These are phyloP conservation scores for Penicillium lividum DNA, from an alignment of 495 filamentous ascomycete genomes.

Conservation along the genomic window DNA sequence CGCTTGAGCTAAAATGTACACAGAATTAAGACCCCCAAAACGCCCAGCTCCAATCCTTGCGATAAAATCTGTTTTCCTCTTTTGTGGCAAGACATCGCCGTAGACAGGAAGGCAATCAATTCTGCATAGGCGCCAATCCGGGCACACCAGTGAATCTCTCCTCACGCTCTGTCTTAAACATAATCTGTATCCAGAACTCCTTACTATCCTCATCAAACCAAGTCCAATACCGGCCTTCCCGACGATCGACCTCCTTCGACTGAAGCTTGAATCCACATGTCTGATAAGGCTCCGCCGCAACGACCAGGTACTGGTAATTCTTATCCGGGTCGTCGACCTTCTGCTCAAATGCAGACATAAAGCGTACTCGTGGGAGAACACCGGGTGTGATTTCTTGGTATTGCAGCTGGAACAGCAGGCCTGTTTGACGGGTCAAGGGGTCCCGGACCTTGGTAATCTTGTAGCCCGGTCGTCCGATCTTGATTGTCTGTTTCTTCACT, in stretches of 20 bases:
- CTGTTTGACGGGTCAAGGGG: slow-evolving; percentile 84
- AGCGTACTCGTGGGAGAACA: slow-evolving; percentile 78
- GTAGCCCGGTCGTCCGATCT: slow-evolving; percentile 96
- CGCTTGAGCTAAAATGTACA: slow-evolving; percentile 20
- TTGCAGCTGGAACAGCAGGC: slow-evolving; percentile 90
- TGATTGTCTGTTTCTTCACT: slow-evolving; percentile 85
- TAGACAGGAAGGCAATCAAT: slow-evolving; percentile 15
- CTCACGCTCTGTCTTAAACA: slow-evolving; percentile 98
- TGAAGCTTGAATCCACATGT: slow-evolving; percentile 96
- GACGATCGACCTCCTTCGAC: slow-evolving; percentile 88
- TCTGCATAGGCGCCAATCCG: slow-evolving; percentile 68
- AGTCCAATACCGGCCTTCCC: slow-evolving; percentile 82
- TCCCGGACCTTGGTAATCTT: slow-evolving; percentile 96
- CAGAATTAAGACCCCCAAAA: slow-evolving; percentile 16
- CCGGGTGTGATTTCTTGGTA: slow-evolving; percentile 86
- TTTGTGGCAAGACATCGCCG: slow-evolving; percentile 10
- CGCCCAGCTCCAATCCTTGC: slow-evolving; percentile 24
- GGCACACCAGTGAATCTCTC: slow-evolving; percentile 94
- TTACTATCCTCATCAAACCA: slow-evolving; percentile 97
- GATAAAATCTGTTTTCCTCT: slow-evolving; percentile 13
- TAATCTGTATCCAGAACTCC: slow-evolving; percentile 98
- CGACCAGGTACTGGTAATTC: slow-evolving; percentile 88
- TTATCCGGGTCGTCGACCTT: slow-evolving; percentile 94
- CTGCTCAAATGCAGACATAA: slow-evolving; percentile 98
- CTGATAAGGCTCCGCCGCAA: slow-evolving; percentile 98